These are phyloP conservation scores for Hericium alpestre DNA, from an alignment of 768 basidiomycete genomes.

Conservation along the genomic window DNA sequence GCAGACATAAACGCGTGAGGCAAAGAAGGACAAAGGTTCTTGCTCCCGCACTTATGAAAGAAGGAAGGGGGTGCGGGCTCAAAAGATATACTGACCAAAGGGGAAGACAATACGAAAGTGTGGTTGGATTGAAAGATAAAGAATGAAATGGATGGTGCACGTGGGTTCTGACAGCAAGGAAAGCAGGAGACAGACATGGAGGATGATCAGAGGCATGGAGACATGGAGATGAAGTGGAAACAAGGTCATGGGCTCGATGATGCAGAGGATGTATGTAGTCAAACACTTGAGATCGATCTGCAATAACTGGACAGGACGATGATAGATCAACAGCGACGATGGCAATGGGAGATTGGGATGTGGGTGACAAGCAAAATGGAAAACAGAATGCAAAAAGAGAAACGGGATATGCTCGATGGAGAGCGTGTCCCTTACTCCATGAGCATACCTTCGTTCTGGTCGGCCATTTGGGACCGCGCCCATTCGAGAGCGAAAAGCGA, in stretches of 20 bases:
- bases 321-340: conserved; percentile 12
- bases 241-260: conserved; percentile 6
- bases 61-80: neutral
- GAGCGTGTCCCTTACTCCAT: conserved; percentile 6
- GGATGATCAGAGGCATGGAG: neutral
- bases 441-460: conserved; percentile 13
- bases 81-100: neutral
- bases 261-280: conserved; percentile 2
- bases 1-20: neutral
- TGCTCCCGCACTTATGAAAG: conserved; percentile 1
- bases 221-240: conserved; percentile 6
- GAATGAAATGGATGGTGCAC: conserved; percentile 7
- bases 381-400: conserved; percentile 8
- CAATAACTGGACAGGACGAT: conserved; percentile 12
- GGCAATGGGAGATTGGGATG: neutral
- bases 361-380: neutral
- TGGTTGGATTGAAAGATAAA: conserved; percentile 6
- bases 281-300: conserved; percentile 5
- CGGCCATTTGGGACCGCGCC: conserved; percentile 35
- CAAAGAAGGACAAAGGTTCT: neutral
- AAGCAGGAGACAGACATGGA: conserved; percentile 7
- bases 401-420: conserved; percentile 6
- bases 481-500: conserved; percentile 68
- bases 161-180: conserved; percentile 12
- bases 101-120: neutral